Evolutionary conservation across 2,329 filamentous ascomycete species (phyloP).

Genomic region (Verticillium nubilum): DNA sequence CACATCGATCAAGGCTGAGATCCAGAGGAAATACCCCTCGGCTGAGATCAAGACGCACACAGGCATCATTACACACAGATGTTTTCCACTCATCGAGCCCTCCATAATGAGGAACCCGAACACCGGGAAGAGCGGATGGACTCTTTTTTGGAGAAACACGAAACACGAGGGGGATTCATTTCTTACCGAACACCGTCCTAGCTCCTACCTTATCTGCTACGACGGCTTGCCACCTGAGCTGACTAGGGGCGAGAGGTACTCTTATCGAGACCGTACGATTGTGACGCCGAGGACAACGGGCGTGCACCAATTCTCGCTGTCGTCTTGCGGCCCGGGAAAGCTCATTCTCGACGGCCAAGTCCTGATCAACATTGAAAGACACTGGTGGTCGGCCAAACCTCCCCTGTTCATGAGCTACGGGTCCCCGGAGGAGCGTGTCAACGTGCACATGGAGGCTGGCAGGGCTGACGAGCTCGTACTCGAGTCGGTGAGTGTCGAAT

Average conservation of each 20-base stretch:
- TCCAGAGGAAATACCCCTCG: background rate
- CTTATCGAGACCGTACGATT: constrained; percentile 19
- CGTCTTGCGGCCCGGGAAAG: constrained; percentile 26
- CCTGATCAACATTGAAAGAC: constrained; percentile 23
- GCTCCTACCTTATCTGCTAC: constrained; percentile 3
- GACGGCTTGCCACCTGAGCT: constrained; percentile 4
- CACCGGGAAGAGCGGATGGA: background rate
- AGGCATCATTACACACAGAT: constrained; percentile 1
- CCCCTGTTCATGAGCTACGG: constrained; percentile 29
- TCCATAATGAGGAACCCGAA: constrained; percentile 3
- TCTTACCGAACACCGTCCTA: background rate
- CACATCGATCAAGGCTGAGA: constrained; percentile 1
- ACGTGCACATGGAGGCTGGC: constrained; percentile 18
- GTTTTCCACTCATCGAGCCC: constrained; percentile 1
- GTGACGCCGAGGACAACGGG: constrained; percentile 17
- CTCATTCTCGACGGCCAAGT: constrained; percentile 25
- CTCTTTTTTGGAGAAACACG: constrained; percentile 1
- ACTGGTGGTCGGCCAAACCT: constrained; percentile 13
- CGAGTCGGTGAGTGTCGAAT: constrained; percentile 17
- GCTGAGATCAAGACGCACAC: background rate
- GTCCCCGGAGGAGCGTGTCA: constrained; percentile 23
- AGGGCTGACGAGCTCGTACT: constrained; percentile 19
- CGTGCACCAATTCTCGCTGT: constrained; percentile 26
- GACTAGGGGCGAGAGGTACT: constrained; percentile 18
- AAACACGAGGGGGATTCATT: background rate